Evolutionary conservation across 208 protist genomes (phyloP).

Genomic region (Novymonas esmeraldas): DNA sequence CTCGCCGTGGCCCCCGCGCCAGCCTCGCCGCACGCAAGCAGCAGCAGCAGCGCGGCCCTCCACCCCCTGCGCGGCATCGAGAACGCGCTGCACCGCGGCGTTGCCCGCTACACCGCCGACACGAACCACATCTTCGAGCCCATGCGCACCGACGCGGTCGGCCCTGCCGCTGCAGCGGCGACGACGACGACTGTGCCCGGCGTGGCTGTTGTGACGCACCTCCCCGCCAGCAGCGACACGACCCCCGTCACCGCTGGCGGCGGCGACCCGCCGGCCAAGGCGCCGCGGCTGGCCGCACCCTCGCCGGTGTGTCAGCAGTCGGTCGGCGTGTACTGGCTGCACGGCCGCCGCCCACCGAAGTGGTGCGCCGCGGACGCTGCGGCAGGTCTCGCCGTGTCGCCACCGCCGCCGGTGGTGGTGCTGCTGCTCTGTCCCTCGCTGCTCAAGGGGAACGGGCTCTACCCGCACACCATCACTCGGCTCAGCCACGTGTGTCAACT

Average conservation of each 20-base stretch:
- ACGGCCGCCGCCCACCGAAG: constrained; percentile 10
- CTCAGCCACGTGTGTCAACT: constrained; percentile 26
- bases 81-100: not conserved
- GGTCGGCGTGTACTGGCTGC: constrained; percentile 30
- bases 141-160: not conserved
- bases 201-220: not conserved
- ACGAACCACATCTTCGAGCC: constrained; percentile 18
- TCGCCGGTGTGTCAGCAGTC: constrained; percentile 8
- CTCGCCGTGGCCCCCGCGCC: not conserved
- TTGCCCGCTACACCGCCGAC: constrained; percentile 15
- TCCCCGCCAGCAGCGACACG: not conserved
- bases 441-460: constrained; percentile 22
- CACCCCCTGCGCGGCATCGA: not conserved
- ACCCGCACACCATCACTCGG: constrained; percentile 12
- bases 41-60: not conserved
- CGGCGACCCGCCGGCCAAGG: too few relatives aligned
- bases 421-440: constrained; percentile 29
- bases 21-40: not conserved
- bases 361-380: not conserved
- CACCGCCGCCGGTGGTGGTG: constrained; percentile 14
- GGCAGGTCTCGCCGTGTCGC: not conserved
- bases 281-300: too few relatives aligned
- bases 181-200: not conserved
- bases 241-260: too few relatives aligned
- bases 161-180: not conserved